A percentile compares a stretch with the other conserved stretches of the same genome.
Conservation (phyloP, 1,284 basidiomycete genomes). For the Pyrrhoderma lamaoense region DNA sequence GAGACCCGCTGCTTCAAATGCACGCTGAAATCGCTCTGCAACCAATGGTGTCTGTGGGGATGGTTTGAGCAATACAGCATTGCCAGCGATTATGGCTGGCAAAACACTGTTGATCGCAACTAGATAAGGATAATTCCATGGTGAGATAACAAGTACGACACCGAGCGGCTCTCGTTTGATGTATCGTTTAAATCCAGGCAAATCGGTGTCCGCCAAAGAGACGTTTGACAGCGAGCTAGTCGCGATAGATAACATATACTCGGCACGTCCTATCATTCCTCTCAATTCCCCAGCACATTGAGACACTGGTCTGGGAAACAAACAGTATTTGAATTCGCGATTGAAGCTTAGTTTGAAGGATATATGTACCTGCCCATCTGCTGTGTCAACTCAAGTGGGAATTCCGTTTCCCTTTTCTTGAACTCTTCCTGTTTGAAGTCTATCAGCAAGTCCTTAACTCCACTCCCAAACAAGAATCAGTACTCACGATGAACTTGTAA, state of each 20-base stretch:
- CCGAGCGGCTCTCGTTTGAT: slow-evolving; percentile 83
- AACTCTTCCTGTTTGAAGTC: slow-evolving; percentile 58
- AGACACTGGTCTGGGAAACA: slow-evolving; percentile 56
- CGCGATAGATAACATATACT: slow-evolving; percentile 84
- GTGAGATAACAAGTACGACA: slow-evolving; percentile 80
- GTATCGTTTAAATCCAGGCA: slow-evolving; percentile 74
- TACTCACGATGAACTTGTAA: slow-evolving; percentile 64
- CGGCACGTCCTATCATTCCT: slow-evolving; percentile 75
- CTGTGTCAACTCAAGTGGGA: slow-evolving; percentile 68
- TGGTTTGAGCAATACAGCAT: slow-evolving; percentile 87
- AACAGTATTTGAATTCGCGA: background rate
- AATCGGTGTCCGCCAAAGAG: slow-evolving; percentile 66
- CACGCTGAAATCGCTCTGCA: slow-evolving; percentile 72
- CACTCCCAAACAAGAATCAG: background rate
- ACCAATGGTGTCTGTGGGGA: slow-evolving; percentile 91
- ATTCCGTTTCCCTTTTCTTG: slow-evolving; percentile 57
- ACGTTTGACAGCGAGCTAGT: slow-evolving; percentile 71
- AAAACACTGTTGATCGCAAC: slow-evolving; percentile 86
- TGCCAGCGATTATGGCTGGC: slow-evolving; percentile 83
- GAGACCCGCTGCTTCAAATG: slow-evolving; percentile 68
- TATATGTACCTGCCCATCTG: slow-evolving; percentile 70
- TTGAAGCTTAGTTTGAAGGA: background rate
- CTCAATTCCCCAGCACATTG: slow-evolving; percentile 75
- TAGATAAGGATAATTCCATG: slow-evolving; percentile 92
- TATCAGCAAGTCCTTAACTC: background rate